A percentile compares a stretch with the other conserved stretches of the same genome.
These are phyloP conservation scores for Arctium lappa DNA, from an alignment of 129 eudicot genomes.

Conservation along the genomic window DNA sequence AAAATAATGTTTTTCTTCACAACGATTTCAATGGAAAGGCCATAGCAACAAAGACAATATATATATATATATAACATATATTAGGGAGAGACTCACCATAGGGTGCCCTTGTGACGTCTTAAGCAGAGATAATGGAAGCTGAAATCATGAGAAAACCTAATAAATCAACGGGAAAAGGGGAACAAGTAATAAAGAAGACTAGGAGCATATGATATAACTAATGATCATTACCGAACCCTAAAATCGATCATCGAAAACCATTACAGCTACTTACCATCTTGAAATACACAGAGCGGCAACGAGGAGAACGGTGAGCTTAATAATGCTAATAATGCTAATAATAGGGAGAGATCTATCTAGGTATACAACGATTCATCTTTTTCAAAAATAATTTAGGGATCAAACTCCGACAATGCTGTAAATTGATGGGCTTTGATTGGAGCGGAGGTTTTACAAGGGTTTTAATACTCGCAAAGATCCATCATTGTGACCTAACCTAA, in stretches of 20 bases:
- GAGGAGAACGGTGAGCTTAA: not conserved
- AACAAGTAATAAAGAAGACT: not conserved
- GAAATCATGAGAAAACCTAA: conserved; percentile 13
- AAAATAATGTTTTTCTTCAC: not conserved
- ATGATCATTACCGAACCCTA: conserved; percentile 2
- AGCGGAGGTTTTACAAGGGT: conserved; percentile 11
- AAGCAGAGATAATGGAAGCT: conserved; percentile 59
- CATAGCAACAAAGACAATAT: not conserved
- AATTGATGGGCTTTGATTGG: conserved; percentile 15
- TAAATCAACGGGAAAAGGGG: not conserved
- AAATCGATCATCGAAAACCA: not conserved
- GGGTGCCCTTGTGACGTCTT: conserved; percentile 72
- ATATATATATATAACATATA: not conserved
- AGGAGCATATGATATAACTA: not conserved
- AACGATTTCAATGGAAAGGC: not conserved
- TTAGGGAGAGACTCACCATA: conserved; percentile 32
- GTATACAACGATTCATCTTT: not conserved
- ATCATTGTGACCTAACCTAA: not conserved
- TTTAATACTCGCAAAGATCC: not conserved
- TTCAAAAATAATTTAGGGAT: not conserved
- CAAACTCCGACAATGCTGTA: not conserved
- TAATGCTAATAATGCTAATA: not conserved
- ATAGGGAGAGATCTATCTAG: not conserved
- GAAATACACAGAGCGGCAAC: not conserved
- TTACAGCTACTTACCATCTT: conserved; percentile 19